A percentile compares a stretch with the other conserved stretches of the same genome.
Conservation (phyloP, 345 rosid genomes). For the Boechera stricta region DNA sequence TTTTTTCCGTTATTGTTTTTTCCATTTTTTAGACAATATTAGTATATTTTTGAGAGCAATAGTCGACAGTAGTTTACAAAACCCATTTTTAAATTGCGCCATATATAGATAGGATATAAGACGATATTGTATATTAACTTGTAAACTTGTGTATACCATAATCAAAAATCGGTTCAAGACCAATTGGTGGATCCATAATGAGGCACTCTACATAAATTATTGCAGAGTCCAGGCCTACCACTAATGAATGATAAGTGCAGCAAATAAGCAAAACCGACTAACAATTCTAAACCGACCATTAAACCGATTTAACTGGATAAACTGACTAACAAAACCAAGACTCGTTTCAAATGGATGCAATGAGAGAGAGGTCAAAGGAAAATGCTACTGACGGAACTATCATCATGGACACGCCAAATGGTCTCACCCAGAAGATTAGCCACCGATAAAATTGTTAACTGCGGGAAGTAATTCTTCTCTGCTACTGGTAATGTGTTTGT, state of each 20-base stretch:
- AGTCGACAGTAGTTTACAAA: not conserved
- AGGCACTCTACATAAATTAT: too few relatives aligned
- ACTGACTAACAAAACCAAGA: conserved; percentile 23
- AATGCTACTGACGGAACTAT: conserved; percentile 76
- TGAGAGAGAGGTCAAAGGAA: conserved; percentile 47
- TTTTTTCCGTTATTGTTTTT: too few relatives aligned
- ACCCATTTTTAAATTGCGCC: not conserved
- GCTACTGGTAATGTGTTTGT: conserved; percentile 78
- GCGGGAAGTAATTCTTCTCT: conserved; percentile 77
- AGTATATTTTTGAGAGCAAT: too few relatives aligned
- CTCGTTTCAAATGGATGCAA: conserved; percentile 14
- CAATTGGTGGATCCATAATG: conserved; percentile 19
- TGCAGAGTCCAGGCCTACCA: too few relatives aligned
- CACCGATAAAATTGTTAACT: conserved; percentile 70
- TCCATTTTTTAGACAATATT: too few relatives aligned
- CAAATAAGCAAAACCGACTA: too few relatives aligned
- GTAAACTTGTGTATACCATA: conserved; percentile 18
- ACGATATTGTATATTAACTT: not conserved
- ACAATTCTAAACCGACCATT: conserved; percentile 1
- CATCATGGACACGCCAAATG: conserved; percentile 87
- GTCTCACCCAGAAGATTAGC: conserved; percentile 86
- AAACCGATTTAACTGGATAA: not conserved
- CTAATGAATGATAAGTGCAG: too few relatives aligned
- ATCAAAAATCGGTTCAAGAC: conserved; percentile 24
- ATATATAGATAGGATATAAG: not conserved